Base-by-base conservation (phyloP, 805 yeast species). In the Zygoascus biomembranicola region DNA sequence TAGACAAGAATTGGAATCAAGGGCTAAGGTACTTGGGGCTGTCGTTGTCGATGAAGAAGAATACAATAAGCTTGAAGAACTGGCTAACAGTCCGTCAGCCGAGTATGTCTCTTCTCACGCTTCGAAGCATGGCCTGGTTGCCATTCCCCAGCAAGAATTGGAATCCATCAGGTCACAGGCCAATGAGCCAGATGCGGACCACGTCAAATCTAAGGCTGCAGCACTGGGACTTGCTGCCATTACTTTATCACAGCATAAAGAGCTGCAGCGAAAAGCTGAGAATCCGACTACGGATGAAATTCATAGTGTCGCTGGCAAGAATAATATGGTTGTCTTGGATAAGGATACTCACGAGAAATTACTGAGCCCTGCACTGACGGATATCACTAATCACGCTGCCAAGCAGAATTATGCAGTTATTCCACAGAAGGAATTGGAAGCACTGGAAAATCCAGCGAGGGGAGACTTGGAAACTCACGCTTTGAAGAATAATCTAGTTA, bases 291-390 rank as follows among this genome's bases (percentile, higher is more conserved):
- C 63, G 51, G 57, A 59, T 8, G 70, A 68, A 32, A 48, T 73
- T 26, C 66, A 62, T 39, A 53, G 59, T 8, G 66, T 60, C 48
- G 72, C 74, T 13, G 56, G 55, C 32, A 62, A 57, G 37, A 56
- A 66, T 5, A 69, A 66, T 9, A 62, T 68, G 32, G 63, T 59
- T 5, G 57, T 69, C 14, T 28, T 74, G 8, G 59, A 71, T 5
- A 59, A 63, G 35, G 71, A 65, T 18, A 70, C 68, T 26, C 73
- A 61, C 32, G 54, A 52, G 18, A 57, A 60, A 10, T 56, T 65
- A 18, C 23, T 51, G 2, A 49, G 52, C 10, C 65, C 65, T 11
- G 32, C 63, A 16, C 28, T 48, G 8, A 58, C 53, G 8, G 61
- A 56, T 41, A 14, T 54, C 28, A 47, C 42, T 20, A 19, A 28